phyloP scores from a whole-genome alignment of 2,329 filamentous ascomycete species.

The Proliferodiscus dingleyae region DNA sequence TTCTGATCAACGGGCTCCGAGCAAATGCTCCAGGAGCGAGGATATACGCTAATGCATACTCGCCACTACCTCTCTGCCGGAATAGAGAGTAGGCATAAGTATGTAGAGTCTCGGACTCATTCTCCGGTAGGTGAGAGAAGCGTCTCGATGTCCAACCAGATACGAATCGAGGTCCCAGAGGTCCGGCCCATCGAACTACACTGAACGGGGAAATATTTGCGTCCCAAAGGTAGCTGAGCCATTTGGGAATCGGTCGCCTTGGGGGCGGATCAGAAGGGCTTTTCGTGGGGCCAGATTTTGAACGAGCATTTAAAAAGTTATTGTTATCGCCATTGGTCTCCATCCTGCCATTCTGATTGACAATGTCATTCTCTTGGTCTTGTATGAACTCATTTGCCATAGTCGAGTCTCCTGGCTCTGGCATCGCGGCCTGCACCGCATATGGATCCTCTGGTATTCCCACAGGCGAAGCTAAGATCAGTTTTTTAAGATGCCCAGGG shows the following conservation, averaged over 20 bases:
- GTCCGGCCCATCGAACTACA: slow-evolving; percentile 80
- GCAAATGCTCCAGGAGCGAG: slow-evolving; percentile 92
- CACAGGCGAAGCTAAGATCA: slow-evolving; percentile 90
- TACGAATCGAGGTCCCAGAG: slow-evolving; percentile 83
- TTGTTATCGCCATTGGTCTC: slow-evolving; percentile 37
- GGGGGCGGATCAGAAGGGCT: slow-evolving; percentile 31
- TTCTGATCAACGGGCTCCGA: slow-evolving; percentile 76
- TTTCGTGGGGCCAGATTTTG: slow-evolving; percentile 36
- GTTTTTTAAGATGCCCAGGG: slow-evolving; percentile 87
- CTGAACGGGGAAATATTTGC: slow-evolving; percentile 95
- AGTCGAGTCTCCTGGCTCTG: slow-evolving; percentile 68
- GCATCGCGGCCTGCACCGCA: slow-evolving; percentile 74
- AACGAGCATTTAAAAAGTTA: slow-evolving; percentile 47
- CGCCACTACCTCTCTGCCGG: slow-evolving; percentile 83
- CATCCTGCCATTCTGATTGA: slow-evolving; percentile 35
- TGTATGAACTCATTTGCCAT: slow-evolving; percentile 75
- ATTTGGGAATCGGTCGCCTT: slow-evolving; percentile 64
- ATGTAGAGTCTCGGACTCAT: slow-evolving; percentile 80
- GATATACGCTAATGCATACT: slow-evolving; percentile 89
- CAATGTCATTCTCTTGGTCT: slow-evolving; percentile 53
- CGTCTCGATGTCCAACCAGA: slow-evolving; percentile 92
- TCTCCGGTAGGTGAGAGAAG: slow-evolving; percentile 79
- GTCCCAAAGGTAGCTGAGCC: slow-evolving; percentile 94
- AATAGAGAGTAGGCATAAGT: slow-evolving; percentile 94
- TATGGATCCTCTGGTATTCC: slow-evolving; percentile 93